Percentiles rank a stretch among this genome's conserved stretches.
These are phyloP conservation scores for Pichia sp. DNA, from an alignment of 1,139 yeast species.

Conservation along the genomic window DNA sequence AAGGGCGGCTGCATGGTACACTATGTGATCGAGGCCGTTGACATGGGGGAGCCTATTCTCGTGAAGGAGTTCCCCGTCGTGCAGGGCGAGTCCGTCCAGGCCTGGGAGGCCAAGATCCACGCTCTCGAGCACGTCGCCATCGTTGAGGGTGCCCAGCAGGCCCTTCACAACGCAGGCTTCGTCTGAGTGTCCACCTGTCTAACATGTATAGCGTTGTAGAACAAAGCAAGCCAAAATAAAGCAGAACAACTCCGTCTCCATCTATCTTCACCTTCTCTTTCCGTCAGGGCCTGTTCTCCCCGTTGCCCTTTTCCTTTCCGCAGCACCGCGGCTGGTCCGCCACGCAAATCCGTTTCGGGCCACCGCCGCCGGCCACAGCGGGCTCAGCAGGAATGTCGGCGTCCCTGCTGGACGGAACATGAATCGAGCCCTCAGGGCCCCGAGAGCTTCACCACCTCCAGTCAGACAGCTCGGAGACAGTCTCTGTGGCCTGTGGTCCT, in stretches of 20 bases:
- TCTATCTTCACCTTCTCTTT: background rate
- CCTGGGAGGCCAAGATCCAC: conserved; percentile 83
- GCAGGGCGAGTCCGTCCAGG: conserved; percentile 70
- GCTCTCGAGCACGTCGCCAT: conserved; percentile 81
- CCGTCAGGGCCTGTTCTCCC: no score
- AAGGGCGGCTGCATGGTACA: conserved; percentile 98
- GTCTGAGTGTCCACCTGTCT: background rate
- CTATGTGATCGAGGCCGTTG: conserved; percentile 90
- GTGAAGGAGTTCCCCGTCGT: conserved; percentile 70
- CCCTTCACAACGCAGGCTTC: conserved; percentile 35
- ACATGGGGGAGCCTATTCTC: conserved; percentile 82
- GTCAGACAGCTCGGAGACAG: background rate
- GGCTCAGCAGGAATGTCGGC: no score
- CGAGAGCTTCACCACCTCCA: background rate
- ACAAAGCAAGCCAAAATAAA: no score
- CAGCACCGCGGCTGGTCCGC: background rate
- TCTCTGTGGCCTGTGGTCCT: background rate
- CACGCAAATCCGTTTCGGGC: background rate
- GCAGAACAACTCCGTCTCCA: background rate
- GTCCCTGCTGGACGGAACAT: background rate
- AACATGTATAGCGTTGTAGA: no score
- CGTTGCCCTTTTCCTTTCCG: background rate
- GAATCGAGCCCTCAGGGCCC: background rate
- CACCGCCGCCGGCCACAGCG: background rate
- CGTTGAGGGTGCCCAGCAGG: conserved; percentile 70